These are phyloP conservation scores for Chara braunii DNA, from an alignment of 139 green algal genomes.

Conservation along the genomic window DNA sequence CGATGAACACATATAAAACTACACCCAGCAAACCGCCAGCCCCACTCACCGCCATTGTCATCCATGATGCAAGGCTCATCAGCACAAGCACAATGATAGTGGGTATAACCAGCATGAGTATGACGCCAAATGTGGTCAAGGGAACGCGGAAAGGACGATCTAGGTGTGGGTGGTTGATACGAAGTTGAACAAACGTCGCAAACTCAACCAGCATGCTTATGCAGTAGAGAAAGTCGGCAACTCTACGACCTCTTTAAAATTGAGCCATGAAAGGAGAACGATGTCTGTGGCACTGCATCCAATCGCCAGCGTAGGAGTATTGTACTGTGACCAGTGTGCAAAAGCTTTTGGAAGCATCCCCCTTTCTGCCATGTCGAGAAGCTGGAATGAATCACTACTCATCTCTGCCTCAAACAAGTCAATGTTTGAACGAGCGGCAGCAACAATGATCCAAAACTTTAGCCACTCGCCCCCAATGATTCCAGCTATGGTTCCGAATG, in stretches of 20 bases:
- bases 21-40: too few relatives aligned
- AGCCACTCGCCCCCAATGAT: conserved; percentile 78
- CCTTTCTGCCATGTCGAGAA: conserved; percentile 89
- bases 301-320: conserved; percentile 81
- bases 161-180: conserved; percentile 59
- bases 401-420: conserved; percentile 95
- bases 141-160: conserved; percentile 58
- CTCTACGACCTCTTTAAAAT: conserved; percentile 58
- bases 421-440: conserved; percentile 78
- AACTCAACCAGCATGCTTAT: conserved; percentile 92
- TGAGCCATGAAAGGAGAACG: conserved; percentile 40
- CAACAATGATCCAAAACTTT: conserved; percentile 68
- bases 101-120: too few relatives aligned
- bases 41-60: too few relatives aligned
- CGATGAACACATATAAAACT: too few relatives aligned
- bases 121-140: too few relatives aligned
- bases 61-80: too few relatives aligned
- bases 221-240: conserved; percentile 91
- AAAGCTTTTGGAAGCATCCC: conserved; percentile 79
- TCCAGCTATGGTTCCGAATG: conserved; percentile 53
- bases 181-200: conserved; percentile 77
- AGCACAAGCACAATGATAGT: too few relatives aligned
- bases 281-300: conserved; percentile 69
- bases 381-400: conserved; percentile 80
- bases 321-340: conserved; percentile 57